A percentile compares a stretch with the other conserved stretches of the same genome.
Conservation (phyloP, 306 rosid species). For the Prunus persica region DNA sequence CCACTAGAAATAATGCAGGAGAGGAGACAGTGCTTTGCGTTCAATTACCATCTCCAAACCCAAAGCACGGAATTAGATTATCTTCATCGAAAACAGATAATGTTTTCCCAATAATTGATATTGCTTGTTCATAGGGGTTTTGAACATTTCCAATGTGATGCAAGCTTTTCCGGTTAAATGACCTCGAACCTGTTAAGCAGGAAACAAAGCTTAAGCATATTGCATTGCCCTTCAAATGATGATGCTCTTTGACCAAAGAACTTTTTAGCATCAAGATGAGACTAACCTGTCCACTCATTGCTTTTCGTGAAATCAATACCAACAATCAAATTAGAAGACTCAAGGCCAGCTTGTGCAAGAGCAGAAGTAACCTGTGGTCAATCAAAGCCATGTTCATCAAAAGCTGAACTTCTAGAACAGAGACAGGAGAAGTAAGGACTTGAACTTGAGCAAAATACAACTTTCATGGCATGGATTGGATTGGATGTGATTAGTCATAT, state of each 20-base stretch:
- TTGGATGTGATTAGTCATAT: too few species aligned
- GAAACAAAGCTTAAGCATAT: conserved; percentile 6
- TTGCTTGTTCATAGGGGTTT: conserved; percentile 86
- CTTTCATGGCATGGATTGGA: too few species aligned
- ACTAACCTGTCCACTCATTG: conserved; percentile 91
- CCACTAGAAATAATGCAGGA: background rate
- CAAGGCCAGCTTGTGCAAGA: conserved; percentile 79
- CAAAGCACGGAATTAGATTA: conserved; percentile 86
- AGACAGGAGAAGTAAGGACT: too few species aligned
- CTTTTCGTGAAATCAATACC: conserved; percentile 95
- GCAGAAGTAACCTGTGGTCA: conserved; percentile 73
- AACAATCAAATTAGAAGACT: conserved; percentile 88
- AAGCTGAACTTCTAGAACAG: too few species aligned
- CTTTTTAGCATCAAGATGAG: conserved; percentile 22
- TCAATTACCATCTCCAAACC: conserved; percentile 87
- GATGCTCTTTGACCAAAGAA: background rate
- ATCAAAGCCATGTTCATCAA: background rate
- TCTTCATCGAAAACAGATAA: conserved; percentile 74
- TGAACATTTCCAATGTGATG: conserved; percentile 66
- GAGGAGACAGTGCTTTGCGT: background rate
- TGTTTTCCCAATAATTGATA: conserved; percentile 80
- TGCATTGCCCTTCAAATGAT: conserved; percentile 8
- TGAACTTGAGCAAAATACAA: too few species aligned
- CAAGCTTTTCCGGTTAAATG: conserved; percentile 77
- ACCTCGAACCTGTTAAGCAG: conserved; percentile 51